These are phyloP conservation scores for Schizosaccharomyces lindneri DNA, from an alignment of 805 yeast species.

Conservation along the genomic window DNA sequence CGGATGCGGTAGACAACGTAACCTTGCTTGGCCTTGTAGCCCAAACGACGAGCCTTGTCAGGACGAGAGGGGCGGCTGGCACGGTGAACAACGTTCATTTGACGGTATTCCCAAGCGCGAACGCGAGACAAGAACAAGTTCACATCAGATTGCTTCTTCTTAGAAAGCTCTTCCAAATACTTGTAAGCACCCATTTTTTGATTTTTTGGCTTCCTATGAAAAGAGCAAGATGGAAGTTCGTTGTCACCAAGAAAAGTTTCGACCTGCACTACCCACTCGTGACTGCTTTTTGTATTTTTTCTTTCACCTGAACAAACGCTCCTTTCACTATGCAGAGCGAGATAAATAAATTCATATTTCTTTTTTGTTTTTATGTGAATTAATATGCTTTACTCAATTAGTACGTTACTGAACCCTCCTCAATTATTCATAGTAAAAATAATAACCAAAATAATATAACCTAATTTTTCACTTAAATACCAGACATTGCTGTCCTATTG, in stretches of 20 bases:
- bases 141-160: constrained; percentile 98
- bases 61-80: constrained; percentile 97
- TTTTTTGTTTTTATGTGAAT: no score
- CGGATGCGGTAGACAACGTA: constrained; percentile 95
- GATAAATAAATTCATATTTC: no score
- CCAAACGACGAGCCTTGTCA: constrained; percentile 99
- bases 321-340: no score
- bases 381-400: no score
- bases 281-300: background rate
- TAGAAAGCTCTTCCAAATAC: constrained; percentile 89
- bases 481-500: no score
- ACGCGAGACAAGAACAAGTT: constrained; percentile 95
- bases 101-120: constrained; percentile 99
- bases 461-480: no score
- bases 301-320: no score
- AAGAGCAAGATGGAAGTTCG: background rate
- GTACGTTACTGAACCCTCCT: no score
- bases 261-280: background rate
- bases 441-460: no score
- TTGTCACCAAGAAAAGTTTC: background rate
- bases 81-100: constrained; percentile 94
- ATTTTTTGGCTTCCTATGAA: background rate
- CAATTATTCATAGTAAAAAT: no score
- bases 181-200: constrained; percentile 81
- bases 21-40: constrained; percentile 99